A percentile compares a stretch with the other conserved stretches of the same genome.
These are phyloP conservation scores for Akebia trifoliata DNA, from an alignment of 164 flowering plant genomes.

Conservation along the genomic window DNA sequence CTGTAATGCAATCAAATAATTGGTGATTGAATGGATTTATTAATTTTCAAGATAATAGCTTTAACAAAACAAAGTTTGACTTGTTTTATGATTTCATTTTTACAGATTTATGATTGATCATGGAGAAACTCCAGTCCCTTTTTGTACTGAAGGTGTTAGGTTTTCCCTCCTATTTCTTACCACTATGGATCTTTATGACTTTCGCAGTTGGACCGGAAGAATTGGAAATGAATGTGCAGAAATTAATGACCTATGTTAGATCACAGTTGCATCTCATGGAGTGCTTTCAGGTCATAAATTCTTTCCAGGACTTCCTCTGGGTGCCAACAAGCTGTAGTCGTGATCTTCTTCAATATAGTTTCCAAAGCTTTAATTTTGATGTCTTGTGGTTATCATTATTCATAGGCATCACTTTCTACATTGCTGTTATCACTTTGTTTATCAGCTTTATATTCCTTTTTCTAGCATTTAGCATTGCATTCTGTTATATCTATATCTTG, in stretches of 20 bases:
- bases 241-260: constrained; percentile 4
- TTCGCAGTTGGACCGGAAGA: constrained; percentile 23
- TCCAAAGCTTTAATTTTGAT: neutral
- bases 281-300: constrained; percentile 19
- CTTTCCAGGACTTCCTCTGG: neutral
- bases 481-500: neutral
- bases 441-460: neutral
- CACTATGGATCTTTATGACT: constrained; percentile 2
- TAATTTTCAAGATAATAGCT: neutral
- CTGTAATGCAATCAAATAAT: too few relatives aligned
- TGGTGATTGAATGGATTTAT: neutral
- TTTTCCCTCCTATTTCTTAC: neutral
- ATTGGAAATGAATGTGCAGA: constrained; percentile 21
- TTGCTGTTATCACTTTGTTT: neutral
- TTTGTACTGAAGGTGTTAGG: neutral
- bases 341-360: neutral
- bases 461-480: neutral
- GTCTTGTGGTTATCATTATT: neutral
- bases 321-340: neutral
- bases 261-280: constrained; percentile 23
- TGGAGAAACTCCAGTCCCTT: neutral
- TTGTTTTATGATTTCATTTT: neutral
- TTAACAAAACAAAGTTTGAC: too few relatives aligned
- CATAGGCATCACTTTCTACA: neutral
- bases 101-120: neutral